phyloP scores from a whole-genome alignment of 495 filamentous ascomycete genomes.

The Platismatia glauca region DNA sequence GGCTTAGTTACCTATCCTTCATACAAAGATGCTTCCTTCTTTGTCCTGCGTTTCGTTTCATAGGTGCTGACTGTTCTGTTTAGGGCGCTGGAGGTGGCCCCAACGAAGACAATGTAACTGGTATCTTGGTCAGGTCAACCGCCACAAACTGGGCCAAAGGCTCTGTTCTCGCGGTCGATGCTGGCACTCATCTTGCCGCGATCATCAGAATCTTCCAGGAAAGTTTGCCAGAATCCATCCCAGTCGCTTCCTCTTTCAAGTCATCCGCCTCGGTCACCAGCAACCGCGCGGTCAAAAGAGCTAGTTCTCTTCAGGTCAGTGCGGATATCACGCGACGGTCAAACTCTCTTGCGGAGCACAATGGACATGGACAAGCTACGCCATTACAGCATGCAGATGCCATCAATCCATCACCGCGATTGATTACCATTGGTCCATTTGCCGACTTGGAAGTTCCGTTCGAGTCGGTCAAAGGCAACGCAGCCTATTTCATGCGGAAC shows the following conservation, averaged over 20 bases:
- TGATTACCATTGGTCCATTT: conserved; percentile 53
- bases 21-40: neutral
- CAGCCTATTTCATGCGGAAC: conserved; percentile 62
- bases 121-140: conserved; percentile 75
- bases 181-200: conserved; percentile 77
- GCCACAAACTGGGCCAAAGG: conserved; percentile 67
- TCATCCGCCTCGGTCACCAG: neutral
- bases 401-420: conserved; percentile 10
- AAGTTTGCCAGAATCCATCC: conserved; percentile 32
- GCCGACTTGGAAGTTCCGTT: conserved; percentile 58
- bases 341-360: conserved; percentile 4
- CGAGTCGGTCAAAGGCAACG: conserved; percentile 60
- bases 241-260: conserved; percentile 2
- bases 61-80: conserved; percentile 19
- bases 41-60: conserved; percentile 29
- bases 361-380: conserved; percentile 8
- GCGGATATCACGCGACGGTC: conserved; percentile 1
- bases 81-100: conserved; percentile 90
- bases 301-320: conserved; percentile 12
- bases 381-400: conserved; percentile 24
- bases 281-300: neutral
- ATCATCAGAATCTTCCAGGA: conserved; percentile 63
- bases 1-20: neutral
- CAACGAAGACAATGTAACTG: conserved; percentile 79
- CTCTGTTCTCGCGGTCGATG: conserved; percentile 83